Percentiles rank a stretch among this genome's conserved stretches.
Evolutionary conservation across 176 grass and related monocot genomes (phyloP).

Genomic region (Thalia dealbata): DNA sequence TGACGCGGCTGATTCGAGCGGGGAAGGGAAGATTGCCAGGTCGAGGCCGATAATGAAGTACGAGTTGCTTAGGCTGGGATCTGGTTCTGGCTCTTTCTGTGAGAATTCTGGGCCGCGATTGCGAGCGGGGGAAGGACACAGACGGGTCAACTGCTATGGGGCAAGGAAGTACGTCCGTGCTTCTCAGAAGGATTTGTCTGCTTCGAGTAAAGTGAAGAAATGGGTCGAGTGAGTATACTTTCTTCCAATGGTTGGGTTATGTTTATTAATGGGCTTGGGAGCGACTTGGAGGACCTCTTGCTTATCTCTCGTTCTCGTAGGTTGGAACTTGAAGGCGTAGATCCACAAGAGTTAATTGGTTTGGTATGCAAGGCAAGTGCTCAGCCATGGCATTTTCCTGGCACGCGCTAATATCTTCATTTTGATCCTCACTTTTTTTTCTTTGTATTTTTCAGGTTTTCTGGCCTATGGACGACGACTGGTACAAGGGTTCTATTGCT

Average conservation of each 20-base stretch:
- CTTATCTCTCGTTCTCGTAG: constrained; percentile 27
- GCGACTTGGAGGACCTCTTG: constrained; percentile 7
- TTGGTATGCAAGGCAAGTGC: constrained; percentile 71
- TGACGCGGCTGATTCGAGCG: background rate
- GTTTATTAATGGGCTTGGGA: background rate
- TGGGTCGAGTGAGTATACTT: constrained; percentile 84
- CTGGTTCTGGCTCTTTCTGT: constrained; percentile 24
- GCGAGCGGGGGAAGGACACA: constrained; percentile 16
- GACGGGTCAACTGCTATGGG: constrained; percentile 16
- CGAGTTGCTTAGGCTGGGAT: constrained; percentile 36
- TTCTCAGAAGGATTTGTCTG: constrained; percentile 33
- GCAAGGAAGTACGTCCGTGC: constrained; percentile 22
- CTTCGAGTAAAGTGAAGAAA: constrained; percentile 32
- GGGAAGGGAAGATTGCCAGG: constrained; percentile 3
- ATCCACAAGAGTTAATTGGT: constrained; percentile 53
- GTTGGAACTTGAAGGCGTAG: constrained; percentile 44
- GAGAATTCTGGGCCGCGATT: constrained; percentile 13
- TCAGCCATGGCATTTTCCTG: background rate
- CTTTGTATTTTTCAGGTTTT: constrained; percentile 62
- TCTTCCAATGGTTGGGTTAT: background rate
- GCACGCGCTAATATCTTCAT: background rate
- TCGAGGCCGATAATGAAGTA: constrained; percentile 19
- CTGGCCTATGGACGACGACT: constrained; percentile 90
- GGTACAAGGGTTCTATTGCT: constrained; percentile 75
- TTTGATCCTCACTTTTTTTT: background rate